These are phyloP conservation scores for Candida broadrunensis DNA, from an alignment of 805 yeast genomes.

Conservation along the genomic window DNA sequence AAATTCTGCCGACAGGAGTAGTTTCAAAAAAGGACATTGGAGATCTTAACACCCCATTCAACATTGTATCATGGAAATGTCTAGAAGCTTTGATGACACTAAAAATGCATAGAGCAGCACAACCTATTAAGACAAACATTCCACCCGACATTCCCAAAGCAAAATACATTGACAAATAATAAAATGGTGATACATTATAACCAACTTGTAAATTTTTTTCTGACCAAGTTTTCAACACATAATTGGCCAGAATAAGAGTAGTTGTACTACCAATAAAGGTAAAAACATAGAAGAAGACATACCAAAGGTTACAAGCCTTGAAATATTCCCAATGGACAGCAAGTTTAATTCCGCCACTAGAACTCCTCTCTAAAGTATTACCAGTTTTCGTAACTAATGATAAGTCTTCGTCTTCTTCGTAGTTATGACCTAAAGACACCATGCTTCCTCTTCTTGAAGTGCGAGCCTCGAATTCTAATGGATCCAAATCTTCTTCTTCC, in stretches of 20 bases:
- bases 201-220: conserved; percentile 25
- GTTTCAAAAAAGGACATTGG: conserved; percentile 43
- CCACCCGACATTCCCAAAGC: conserved; percentile 25
- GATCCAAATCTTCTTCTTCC: not conserved
- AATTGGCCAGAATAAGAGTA: conserved; percentile 18
- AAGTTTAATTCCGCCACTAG: conserved; percentile 26
- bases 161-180: conserved; percentile 23
- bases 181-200: conserved; percentile 18
- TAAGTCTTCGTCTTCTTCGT: conserved; percentile 22
- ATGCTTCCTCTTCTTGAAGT: conserved; percentile 23
- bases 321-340: conserved; percentile 24
- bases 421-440: conserved; percentile 31
- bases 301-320: conserved; percentile 28
- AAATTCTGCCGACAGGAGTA: conserved; percentile 37
- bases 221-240: conserved; percentile 34
- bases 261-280: conserved; percentile 2
- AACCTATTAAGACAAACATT: conserved; percentile 19
- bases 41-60: conserved; percentile 26
- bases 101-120: conserved; percentile 26
- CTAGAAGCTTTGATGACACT: conserved; percentile 27
- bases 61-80: conserved; percentile 37
- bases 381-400: conserved; percentile 12
- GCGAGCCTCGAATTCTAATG: conserved; percentile 9
- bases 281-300: conserved; percentile 19
- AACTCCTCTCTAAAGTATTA: conserved; percentile 21